Base-by-base conservation (phyloP, 2,329 filamentous ascomycete species). In the Zalaria obscura region DNA sequence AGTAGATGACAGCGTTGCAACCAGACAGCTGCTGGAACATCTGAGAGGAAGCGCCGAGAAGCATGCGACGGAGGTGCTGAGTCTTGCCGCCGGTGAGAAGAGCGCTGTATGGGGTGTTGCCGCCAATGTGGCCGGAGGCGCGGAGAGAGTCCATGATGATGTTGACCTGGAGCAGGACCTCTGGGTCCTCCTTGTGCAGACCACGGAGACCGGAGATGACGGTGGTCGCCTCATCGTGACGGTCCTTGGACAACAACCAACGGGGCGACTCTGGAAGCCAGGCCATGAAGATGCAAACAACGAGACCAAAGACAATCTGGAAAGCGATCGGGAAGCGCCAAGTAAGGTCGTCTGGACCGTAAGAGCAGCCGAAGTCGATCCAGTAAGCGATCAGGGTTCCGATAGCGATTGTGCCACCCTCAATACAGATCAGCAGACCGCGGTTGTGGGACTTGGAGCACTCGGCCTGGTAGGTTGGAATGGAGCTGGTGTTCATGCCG, bases 191-290 rank as follows among this genome's bases (percentile, higher is more conserved):
- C 29, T 56, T 53, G 5, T 64, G 55, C 11, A 68, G 62, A 38
- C 72, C 66, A 41, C 64, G 60, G 3, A 73, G 54, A 10, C 66
- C 67, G 3, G 54, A 56, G 27, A 73, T 52, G 3, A 72, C 67
- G 25, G 63, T 54, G 6, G 63, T 55, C 3, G 68, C 68, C 32
- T 64, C 66, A 8, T 66, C 60, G 18, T 58, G 55, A 3, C 56
- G 54, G 10, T 61, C 66, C 11, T 65, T 49, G 31, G 61, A 53
- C 2, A 63, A 57, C 1, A 72, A 60, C 69, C 72, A 76, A 40
- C 74, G 65, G 6, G 74, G 73, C 0, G 70, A 74, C 31, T 78
- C 74, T 7, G 73, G 73, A 1, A 76, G 59, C 9, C 62, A 61
- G 41, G 69, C 58, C 32, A 73, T 64, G 36, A 67, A 62, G 11